Evolutionary conservation across 106 monocot species (phyloP).

Genomic region (Xerophyta viscosa): DNA sequence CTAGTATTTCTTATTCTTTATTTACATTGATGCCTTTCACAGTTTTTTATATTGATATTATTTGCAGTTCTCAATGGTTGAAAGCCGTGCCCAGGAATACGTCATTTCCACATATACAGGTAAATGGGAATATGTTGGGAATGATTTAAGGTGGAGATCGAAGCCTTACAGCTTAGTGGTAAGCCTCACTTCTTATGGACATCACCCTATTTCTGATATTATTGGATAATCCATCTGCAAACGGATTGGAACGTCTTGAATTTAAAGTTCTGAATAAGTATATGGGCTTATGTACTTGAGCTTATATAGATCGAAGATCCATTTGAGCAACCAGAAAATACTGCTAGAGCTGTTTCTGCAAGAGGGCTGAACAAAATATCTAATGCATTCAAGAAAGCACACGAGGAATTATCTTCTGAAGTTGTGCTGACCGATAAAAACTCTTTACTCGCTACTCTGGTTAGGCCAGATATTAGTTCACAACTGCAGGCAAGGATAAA

Average conservation of each 20-base stretch:
- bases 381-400: constrained; percentile 15
- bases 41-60: neutral
- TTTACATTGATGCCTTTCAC: neutral
- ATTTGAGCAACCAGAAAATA: constrained; percentile 54
- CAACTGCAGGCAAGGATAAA: neutral
- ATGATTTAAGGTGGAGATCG: constrained; percentile 19
- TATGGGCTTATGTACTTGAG: neutral
- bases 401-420: constrained; percentile 10
- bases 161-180: constrained; percentile 30
- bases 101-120: constrained; percentile 47
- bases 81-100: constrained; percentile 12
- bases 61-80: constrained; percentile 32
- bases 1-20: too few species aligned
- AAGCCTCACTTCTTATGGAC: constrained; percentile 2
- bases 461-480: constrained; percentile 17
- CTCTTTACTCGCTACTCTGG: constrained; percentile 20
- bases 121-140: constrained; percentile 22
- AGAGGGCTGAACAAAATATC: constrained; percentile 17
- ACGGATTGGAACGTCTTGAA: neutral
- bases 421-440: constrained; percentile 15
- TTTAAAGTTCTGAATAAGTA: neutral
- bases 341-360: constrained; percentile 40
- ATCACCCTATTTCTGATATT: neutral
- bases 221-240: too few species aligned
- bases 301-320: constrained; percentile 56